Evolutionary conservation across 2,329 filamentous ascomycete genomes (phyloP).

Genomic region (Pezizomycotina sp.): DNA sequence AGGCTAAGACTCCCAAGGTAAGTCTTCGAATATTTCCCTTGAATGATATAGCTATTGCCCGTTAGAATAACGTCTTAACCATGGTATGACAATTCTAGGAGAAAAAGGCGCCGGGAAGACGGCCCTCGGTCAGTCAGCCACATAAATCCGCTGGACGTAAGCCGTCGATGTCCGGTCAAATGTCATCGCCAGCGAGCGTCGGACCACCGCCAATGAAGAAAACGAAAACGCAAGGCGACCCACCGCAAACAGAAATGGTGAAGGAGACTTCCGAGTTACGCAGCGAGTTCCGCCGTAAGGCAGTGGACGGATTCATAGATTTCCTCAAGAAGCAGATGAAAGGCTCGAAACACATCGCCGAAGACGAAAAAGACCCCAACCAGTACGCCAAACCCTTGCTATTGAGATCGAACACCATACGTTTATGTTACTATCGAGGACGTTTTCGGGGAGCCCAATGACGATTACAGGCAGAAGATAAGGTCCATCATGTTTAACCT

Average conservation of each 20-base stretch:
- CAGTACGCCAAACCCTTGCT: constrained; percentile 38
- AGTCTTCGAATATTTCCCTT: too few relatives aligned
- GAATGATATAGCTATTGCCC: too few relatives aligned
- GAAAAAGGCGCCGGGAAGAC: constrained; percentile 9
- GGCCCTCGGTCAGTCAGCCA: constrained; percentile 10
- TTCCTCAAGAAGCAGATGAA: constrained; percentile 13
- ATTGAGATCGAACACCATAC: constrained; percentile 62
- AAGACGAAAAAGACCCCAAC: constrained; percentile 8
- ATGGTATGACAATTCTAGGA: constrained; percentile 11
- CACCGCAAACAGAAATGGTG: constrained; percentile 17
- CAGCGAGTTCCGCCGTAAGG: too few relatives aligned
- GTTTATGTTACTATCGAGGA: constrained; percentile 36
- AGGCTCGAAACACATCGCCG: constrained; percentile 10
- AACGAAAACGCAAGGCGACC: constrained; percentile 15
- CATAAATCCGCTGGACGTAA: constrained; percentile 10
- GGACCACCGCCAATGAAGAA: constrained; percentile 15
- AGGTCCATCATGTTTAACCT: constrained; percentile 70
- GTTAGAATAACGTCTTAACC: too few relatives aligned
- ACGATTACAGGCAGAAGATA: constrained; percentile 46
- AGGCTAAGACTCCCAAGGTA: too few relatives aligned
- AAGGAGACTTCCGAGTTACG: too few relatives aligned
- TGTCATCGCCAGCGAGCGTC: constrained; percentile 3
- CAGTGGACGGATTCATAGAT: constrained; percentile 13
- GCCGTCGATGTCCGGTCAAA: constrained; percentile 10
- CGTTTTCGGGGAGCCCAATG: constrained; percentile 36